These are phyloP conservation scores for Ophiostoma perfectum DNA, from an alignment of 2,329 filamentous ascomycete genomes.

Conservation along the genomic window DNA sequence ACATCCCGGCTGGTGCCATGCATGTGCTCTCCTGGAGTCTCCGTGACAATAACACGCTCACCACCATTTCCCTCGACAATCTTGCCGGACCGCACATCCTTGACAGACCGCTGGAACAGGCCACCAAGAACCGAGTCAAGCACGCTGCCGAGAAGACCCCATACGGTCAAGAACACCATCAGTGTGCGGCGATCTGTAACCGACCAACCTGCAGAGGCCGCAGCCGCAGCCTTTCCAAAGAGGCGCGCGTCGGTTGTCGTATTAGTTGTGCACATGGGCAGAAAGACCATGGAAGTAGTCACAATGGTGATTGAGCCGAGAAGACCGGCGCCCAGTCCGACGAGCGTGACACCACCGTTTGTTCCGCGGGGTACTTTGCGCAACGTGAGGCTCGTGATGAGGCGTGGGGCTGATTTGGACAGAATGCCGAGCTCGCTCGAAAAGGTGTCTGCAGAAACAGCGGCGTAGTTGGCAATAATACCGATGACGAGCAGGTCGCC, in stretches of 20 bases:
- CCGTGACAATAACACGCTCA: slow-evolving; percentile 45
- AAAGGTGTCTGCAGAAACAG: slow-evolving; percentile 88
- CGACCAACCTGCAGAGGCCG: slow-evolving; percentile 39
- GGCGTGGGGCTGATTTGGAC: slow-evolving; percentile 65
- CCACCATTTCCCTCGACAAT: slow-evolving; percentile 84
- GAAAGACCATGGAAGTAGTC: slow-evolving; percentile 56
- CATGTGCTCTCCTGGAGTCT: slow-evolving; percentile 19
- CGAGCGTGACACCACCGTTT: slow-evolving; percentile 80
- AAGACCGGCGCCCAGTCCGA: slow-evolving; percentile 68
- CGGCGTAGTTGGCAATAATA: slow-evolving; percentile 79
- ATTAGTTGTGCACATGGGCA: slow-evolving; percentile 59
- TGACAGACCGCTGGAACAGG: slow-evolving; percentile 76
- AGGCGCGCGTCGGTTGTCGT: slow-evolving; percentile 5
- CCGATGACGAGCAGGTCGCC: slow-evolving; percentile 60
- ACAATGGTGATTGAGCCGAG: slow-evolving; percentile 69
- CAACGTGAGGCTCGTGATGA: slow-evolving; percentile 75
- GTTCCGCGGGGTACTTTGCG: slow-evolving; percentile 82
- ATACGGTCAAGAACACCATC: slow-evolving; percentile 57
- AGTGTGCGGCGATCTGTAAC: slow-evolving; percentile 41
- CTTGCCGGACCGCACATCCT: slow-evolving; percentile 76
- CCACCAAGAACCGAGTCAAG: slow-evolving; percentile 86
- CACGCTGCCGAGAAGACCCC: slow-evolving; percentile 74
- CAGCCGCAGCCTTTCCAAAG: slow-evolving; percentile 39
- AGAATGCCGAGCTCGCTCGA: slow-evolving; percentile 93
- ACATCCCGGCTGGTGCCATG: slow-evolving; percentile 10